Percentiles rank a stretch among this genome's conserved stretches.
Conservation (phyloP, 495 filamentous ascomycete species). For the Penicillium samsonianum region DNA sequence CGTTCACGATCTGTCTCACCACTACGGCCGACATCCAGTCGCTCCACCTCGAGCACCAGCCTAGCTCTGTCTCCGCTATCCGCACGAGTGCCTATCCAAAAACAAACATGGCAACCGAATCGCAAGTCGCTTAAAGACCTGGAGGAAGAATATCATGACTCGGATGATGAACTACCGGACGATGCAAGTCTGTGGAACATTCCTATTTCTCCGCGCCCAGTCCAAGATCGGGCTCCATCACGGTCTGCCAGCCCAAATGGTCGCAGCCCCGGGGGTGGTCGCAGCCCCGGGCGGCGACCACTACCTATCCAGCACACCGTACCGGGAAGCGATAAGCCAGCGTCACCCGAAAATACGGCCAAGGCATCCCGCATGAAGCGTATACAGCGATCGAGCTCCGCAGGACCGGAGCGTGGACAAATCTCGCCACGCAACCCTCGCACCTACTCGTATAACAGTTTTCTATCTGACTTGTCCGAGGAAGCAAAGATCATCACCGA, state of each 20-base stretch:
- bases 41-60: constrained; percentile 36
- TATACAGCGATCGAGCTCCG: constrained; percentile 43
- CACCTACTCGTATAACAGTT: constrained; percentile 83
- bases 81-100: constrained; percentile 31
- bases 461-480: constrained; percentile 74
- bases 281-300: constrained; percentile 41
- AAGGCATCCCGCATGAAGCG: constrained; percentile 37
- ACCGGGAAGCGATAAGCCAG: constrained; percentile 23
- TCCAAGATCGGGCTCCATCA: constrained; percentile 60
- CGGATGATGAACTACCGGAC: constrained; percentile 90
- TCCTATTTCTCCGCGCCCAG: constrained; percentile 85
- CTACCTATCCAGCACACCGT: constrained; percentile 45
- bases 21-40: constrained; percentile 34
- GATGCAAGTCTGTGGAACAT: constrained; percentile 92
- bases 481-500: constrained; percentile 89
- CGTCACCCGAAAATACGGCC: constrained; percentile 29
- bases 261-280: constrained; percentile 40
- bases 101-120: constrained; percentile 68
- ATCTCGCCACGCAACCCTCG: constrained; percentile 57
- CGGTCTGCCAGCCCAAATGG: constrained; percentile 56
- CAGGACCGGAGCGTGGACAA: constrained; percentile 47
- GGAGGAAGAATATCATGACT: constrained; percentile 85
- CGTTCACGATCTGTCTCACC: constrained; percentile 47
- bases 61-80: constrained; percentile 44
- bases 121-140: constrained; percentile 77